Percentiles rank a stretch among this genome's conserved stretches.
These are phyloP conservation scores for Boeremia lycopersici DNA, from an alignment of 2,329 filamentous ascomycete genomes.

Conservation along the genomic window DNA sequence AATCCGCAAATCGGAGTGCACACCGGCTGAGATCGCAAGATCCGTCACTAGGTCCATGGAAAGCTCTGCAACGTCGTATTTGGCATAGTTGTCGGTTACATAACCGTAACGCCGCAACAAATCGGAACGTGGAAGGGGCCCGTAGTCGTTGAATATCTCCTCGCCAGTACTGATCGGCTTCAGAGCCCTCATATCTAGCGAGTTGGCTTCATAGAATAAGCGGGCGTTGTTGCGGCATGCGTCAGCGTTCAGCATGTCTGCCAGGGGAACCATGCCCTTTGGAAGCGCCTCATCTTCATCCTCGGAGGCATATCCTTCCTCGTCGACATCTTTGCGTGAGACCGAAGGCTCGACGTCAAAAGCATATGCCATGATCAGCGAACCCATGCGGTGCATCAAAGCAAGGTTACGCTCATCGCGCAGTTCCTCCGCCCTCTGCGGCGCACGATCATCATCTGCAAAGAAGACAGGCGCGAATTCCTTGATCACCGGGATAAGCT, in stretches of 20 bases:
- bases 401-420: conserved; percentile 56
- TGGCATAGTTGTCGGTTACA: conserved; percentile 75
- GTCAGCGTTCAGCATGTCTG: conserved; percentile 88
- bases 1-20: conserved; percentile 38
- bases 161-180: conserved; percentile 71
- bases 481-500: conserved; percentile 60
- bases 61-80: conserved; percentile 84
- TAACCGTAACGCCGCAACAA: conserved; percentile 86
- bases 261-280: conserved; percentile 90
- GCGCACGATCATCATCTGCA: conserved; percentile 43
- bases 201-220: conserved; percentile 64
- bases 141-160: conserved; percentile 89
- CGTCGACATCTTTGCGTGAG: conserved; percentile 59
- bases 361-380: conserved; percentile 89
- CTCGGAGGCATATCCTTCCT: conserved; percentile 57
- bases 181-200: conserved; percentile 73
- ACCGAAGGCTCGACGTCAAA: conserved; percentile 72
- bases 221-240: conserved; percentile 78
- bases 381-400: conserved; percentile 80
- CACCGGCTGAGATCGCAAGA: conserved; percentile 16
- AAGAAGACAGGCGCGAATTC: conserved; percentile 48
- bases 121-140: conserved; percentile 81
- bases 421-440: conserved; percentile 48
- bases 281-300: conserved; percentile 56
- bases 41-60: conserved; percentile 63